Base-by-base conservation (phyloP, 163 green algal species). In the Chloromonas sp. region DNA sequence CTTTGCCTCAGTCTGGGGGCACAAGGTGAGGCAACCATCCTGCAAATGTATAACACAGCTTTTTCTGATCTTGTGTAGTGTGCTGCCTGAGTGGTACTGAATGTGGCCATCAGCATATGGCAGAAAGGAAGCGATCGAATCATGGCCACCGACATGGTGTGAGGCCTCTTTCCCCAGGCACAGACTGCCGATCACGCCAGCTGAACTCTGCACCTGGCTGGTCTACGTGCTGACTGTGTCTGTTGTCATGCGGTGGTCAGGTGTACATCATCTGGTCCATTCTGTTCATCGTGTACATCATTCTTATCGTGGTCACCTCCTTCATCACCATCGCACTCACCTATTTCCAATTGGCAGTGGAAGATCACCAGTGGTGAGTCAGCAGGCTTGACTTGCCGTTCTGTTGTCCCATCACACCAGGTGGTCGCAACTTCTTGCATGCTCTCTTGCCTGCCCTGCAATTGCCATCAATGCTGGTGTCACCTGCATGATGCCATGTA, bases 301-400 rank as follows among this genome's bases (percentile, higher is more conserved):
- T 98, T 89, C 92, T 98, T 70, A 92, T 97, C 82, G 89, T 99
- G 71, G 95, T 98, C n/a, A 99, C 97, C 0, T 96, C 96, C n/a
- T 99, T 99, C 93, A 97, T 99, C 90, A 98, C 95, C 61, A 95
- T 99, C 81, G 94, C 97, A 2, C 93, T 99, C 60, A 98, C 96
- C 60, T 99, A 99, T 91, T 99, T 99, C 95, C 97, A 99, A 61
- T 61, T 83, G 3, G 60, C 60, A 58, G 60, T 74, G 5, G 80
- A 83, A 15, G 80, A 83, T 61, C 80, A 83, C 80, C 81, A 79
- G 3, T 84, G 81, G 62, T 36, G 36, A 36, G 36, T 36, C 36
- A 36, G 36, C 36, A 36, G 36, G 36, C 36, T 36, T 36, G 36
- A 36, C 36, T 36, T 36, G 36, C 36, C 36, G 70, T 14, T 77